Evolutionary conservation across 1,284 basidiomycete genomes (phyloP).

Genomic region (Golubevia pallescens): DNA sequence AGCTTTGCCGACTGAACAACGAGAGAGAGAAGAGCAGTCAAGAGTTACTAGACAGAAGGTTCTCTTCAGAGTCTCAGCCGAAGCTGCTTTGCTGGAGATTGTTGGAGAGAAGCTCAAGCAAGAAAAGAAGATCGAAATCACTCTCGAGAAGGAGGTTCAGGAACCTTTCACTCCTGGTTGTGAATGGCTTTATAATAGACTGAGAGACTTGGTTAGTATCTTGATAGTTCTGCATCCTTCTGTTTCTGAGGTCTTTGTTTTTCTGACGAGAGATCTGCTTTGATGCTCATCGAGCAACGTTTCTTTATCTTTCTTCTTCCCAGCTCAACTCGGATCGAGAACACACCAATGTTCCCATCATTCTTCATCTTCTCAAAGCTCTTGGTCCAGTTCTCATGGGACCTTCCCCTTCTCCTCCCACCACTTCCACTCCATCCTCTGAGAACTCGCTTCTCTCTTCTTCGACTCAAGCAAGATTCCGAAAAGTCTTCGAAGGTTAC

Average conservation of each 20-base stretch:
- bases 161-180: conserved; percentile 12
- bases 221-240: background rate
- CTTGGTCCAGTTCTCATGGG: conserved; percentile 82
- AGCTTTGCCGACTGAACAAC: conserved; percentile 76
- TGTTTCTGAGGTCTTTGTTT: conserved; percentile 6
- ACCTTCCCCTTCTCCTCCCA: conserved; percentile 68
- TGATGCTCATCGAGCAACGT: conserved; percentile 32
- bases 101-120: conserved; percentile 60
- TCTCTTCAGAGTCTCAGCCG: conserved; percentile 82
- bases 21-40: conserved; percentile 87
- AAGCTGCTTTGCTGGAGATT: conserved; percentile 82
- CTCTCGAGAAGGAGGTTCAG: conserved; percentile 8
- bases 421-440: conserved; percentile 65
- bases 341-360: conserved; percentile 81
- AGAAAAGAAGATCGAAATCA: conserved; percentile 30
- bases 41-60: conserved; percentile 83
- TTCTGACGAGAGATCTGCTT: background rate
- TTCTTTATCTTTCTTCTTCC: conserved; percentile 33
- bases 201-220: conserved; percentile 71
- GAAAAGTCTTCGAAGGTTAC: conserved; percentile 89
- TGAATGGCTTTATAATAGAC: conserved; percentile 70
- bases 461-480: conserved; percentile 85
- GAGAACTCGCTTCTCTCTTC: conserved; percentile 79
- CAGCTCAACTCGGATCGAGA: conserved; percentile 86
- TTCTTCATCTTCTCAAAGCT: conserved; percentile 82